Conservation (phyloP, 257 asterid genomes). For the Nicotiana undulata region DNA sequence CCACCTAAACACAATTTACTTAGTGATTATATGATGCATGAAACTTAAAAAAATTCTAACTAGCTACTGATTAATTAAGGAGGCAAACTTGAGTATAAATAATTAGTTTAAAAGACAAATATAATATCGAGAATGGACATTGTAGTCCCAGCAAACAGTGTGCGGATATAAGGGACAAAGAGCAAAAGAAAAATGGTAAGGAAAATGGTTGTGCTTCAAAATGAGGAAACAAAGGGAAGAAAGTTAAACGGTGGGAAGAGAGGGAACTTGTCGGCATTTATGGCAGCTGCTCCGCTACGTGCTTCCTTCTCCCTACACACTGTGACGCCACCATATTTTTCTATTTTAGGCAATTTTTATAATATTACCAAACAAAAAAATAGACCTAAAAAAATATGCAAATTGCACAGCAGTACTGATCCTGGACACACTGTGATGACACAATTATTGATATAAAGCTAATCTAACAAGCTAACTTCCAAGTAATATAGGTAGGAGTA, state of each 20-base stretch:
- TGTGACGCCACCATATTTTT: not conserved
- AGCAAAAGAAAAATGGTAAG: not conserved
- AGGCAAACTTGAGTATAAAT: not conserved
- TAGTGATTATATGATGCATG: too few species aligned
- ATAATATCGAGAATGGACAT: slow-evolving; percentile 5
- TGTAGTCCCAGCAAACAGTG: not conserved
- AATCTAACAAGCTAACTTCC: not conserved
- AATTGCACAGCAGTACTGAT: not conserved
- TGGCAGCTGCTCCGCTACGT: slow-evolving; percentile 12
- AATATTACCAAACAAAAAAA: not conserved
- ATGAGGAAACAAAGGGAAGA: slow-evolving; percentile 13
- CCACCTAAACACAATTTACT: too few species aligned
- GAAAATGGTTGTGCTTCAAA: slow-evolving; percentile 8
- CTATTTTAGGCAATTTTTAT: not conserved
- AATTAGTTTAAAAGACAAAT: not conserved
- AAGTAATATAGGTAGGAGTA: not conserved
- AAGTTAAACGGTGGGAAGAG: slow-evolving; percentile 8
- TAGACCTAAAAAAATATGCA: not conserved
- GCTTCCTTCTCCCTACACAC: slow-evolving; percentile 18
- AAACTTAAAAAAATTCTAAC: too few species aligned
- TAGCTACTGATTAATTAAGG: too few species aligned
- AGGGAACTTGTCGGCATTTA: slow-evolving; percentile 29
- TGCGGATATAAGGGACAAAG: not conserved
- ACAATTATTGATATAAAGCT: not conserved
- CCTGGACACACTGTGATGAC: not conserved